These are phyloP conservation scores for Rhizopogon roseolus DNA, from an alignment of 768 basidiomycete species.

Conservation along the genomic window DNA sequence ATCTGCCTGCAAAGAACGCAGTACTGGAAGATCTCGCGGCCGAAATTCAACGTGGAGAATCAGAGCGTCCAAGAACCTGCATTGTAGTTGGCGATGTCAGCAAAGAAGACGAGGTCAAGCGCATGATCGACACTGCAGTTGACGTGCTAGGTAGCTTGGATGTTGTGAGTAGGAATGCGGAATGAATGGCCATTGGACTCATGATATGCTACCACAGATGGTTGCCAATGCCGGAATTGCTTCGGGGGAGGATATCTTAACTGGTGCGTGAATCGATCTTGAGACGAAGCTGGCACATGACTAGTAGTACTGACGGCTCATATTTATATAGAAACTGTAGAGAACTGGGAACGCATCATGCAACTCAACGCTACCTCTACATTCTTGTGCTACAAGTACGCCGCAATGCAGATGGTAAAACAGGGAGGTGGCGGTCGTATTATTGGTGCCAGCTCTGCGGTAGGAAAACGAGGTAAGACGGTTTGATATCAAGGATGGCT, in stretches of 20 bases:
- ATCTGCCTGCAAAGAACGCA: no score
- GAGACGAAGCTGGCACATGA: not conserved
- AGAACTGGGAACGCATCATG: slow-evolving; percentile 38
- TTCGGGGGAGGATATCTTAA: slow-evolving; percentile 1
- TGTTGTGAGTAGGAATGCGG: slow-evolving; percentile 30
- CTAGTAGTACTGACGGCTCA: not conserved
- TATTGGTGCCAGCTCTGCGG: slow-evolving; percentile 33
- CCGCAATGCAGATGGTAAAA: slow-evolving; percentile 54
- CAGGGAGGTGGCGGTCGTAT: slow-evolving; percentile 53
- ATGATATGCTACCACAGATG: slow-evolving; percentile 10
- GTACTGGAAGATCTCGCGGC: no score
- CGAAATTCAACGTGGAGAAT: no score
- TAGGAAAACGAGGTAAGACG: slow-evolving; percentile 5
- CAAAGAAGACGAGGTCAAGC: slow-evolving; percentile 36
- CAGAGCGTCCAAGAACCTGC: slow-evolving; percentile 9
- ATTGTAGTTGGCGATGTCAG: slow-evolving; percentile 35
- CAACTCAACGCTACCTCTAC: slow-evolving; percentile 52
- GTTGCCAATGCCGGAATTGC: slow-evolving; percentile 21
- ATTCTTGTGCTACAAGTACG: slow-evolving; percentile 62
- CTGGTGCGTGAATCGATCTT: not conserved
- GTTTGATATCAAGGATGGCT: not conserved
- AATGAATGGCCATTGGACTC: not conserved
- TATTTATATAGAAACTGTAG: slow-evolving; percentile 20
- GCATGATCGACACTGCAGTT: slow-evolving; percentile 28
- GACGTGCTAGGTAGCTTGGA: slow-evolving; percentile 38